Conservation (phyloP, 2,329 filamentous ascomycete species). For the Corynespora cassiicola region DNA sequence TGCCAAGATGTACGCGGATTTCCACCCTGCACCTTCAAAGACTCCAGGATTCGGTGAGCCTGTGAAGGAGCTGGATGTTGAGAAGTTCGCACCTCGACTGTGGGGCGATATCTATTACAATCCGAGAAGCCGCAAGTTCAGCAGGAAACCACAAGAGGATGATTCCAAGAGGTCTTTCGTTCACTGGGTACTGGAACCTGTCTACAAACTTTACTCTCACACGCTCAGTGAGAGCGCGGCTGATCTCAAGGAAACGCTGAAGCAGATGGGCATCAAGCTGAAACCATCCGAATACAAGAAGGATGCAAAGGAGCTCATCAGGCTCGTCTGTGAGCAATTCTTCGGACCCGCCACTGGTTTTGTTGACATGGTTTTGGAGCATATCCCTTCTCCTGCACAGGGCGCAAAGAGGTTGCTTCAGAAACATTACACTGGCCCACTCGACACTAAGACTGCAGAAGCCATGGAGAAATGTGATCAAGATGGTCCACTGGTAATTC, state of each 20-base stretch:
- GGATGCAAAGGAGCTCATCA: constrained; percentile 87
- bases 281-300: constrained; percentile 93
- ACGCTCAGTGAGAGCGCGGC: constrained; percentile 90
- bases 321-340: constrained; percentile 91
- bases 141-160: constrained; percentile 83
- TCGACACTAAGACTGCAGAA: constrained; percentile 79
- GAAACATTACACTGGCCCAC: constrained; percentile 88
- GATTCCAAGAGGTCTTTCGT: constrained; percentile 86
- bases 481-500: constrained; percentile 88
- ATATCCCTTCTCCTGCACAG: constrained; percentile 85
- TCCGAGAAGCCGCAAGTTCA: constrained; percentile 87
- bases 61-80: constrained; percentile 66
- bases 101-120: constrained; percentile 99
- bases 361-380: constrained; percentile 91
- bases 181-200: constrained; percentile 92
- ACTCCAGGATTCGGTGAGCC: constrained; percentile 40
- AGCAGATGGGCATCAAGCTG: constrained; percentile 78
- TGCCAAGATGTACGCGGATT: constrained; percentile 93
- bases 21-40: constrained; percentile 67
- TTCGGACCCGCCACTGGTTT: constrained; percentile 90
- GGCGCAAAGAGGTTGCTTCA: constrained; percentile 79
- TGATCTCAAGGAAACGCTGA: constrained; percentile 80
- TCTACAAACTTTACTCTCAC: constrained; percentile 97
- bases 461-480: constrained; percentile 85
- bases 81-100: constrained; percentile 82